Conservation (phyloP, 2,329 filamentous ascomycete species). For the Geosmithia putterillii region DNA sequence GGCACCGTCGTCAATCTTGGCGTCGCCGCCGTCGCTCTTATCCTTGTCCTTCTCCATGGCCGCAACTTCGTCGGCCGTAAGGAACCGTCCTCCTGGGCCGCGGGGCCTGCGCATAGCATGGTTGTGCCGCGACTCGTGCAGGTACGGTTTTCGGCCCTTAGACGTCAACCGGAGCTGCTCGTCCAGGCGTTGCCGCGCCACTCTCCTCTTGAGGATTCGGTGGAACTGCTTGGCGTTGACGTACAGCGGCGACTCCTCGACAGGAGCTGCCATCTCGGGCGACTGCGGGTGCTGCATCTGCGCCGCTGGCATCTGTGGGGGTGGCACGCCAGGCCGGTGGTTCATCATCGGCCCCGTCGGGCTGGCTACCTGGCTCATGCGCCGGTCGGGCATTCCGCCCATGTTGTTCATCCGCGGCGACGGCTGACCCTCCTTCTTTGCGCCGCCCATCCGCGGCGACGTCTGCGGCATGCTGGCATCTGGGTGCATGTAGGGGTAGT, state of each 20-base stretch:
- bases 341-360: conserved; percentile 67
- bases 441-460: conserved; percentile 65
- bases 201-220: conserved; percentile 84
- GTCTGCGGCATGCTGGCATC: conserved; percentile 57
- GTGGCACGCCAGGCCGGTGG: conserved; percentile 43
- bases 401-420: conserved; percentile 64
- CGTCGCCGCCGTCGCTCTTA: conserved; percentile 17
- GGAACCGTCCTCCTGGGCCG: conserved; percentile 86
- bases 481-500: conserved; percentile 59
- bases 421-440: conserved; percentile 58
- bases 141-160: conserved; percentile 91
- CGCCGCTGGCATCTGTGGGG: conserved; percentile 48
- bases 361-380: conserved; percentile 68
- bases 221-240: conserved; percentile 99
- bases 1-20: conserved; percentile 2
- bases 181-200: conserved; percentile 86
- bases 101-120: conserved; percentile 94
- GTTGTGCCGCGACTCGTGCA: conserved; percentile 95
- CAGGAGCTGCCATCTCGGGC: conserved; percentile 63
- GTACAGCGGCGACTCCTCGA: conserved; percentile 88
- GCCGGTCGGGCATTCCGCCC: conserved; percentile 46
- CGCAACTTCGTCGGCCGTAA: conserved; percentile 92
- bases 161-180: conserved; percentile 84
- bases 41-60: conserved; percentile 57
- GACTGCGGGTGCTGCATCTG: conserved; percentile 63